These are phyloP conservation scores for Coprinopsis marcescibilis DNA, from an alignment of 768 basidiomycete genomes.

Conservation along the genomic window DNA sequence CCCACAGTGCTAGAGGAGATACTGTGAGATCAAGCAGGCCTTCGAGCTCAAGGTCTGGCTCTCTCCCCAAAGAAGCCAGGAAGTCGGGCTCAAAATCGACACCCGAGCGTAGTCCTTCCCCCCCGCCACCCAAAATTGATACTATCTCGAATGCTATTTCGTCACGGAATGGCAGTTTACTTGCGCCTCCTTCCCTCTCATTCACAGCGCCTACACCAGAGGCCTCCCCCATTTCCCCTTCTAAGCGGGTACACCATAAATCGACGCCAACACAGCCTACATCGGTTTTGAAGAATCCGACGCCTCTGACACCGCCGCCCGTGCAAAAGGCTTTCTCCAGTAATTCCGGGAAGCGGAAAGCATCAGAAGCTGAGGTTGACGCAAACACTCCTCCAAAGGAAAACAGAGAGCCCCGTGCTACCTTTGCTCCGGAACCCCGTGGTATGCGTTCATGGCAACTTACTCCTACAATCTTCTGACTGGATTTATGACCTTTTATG, in stretches of 20 bases:
- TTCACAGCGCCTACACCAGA: conserved; percentile 38
- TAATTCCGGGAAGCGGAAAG: conserved; percentile 61
- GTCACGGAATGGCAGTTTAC: conserved; percentile 24
- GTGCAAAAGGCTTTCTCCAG: conserved; percentile 30
- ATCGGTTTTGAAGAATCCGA: conserved; percentile 23
- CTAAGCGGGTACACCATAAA: conserved; percentile 23
- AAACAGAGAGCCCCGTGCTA: conserved; percentile 44
- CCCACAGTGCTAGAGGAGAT: not conserved
- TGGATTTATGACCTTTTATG: not conserved
- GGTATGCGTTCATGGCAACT: conserved; percentile 40
- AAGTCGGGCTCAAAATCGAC: conserved; percentile 5
- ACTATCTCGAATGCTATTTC: conserved; percentile 16
- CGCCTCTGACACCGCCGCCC: conserved; percentile 20
- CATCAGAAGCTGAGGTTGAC: conserved; percentile 58
- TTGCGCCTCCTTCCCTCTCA: conserved; percentile 33
- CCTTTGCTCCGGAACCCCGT: conserved; percentile 59
- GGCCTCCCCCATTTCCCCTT: conserved; percentile 30
- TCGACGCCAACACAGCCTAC: conserved; percentile 24
- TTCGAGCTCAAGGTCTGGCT: not conserved
- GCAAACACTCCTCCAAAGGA: conserved; percentile 58
- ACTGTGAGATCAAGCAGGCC: not conserved
- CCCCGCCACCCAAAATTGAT: conserved; percentile 21
- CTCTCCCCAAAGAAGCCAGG: not conserved
- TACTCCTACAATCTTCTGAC: not conserved
- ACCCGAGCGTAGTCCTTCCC: conserved; percentile 11